Conservation (phyloP, 1,284 basidiomycete genomes). For the Pyrrhoderma noxium region DNA sequence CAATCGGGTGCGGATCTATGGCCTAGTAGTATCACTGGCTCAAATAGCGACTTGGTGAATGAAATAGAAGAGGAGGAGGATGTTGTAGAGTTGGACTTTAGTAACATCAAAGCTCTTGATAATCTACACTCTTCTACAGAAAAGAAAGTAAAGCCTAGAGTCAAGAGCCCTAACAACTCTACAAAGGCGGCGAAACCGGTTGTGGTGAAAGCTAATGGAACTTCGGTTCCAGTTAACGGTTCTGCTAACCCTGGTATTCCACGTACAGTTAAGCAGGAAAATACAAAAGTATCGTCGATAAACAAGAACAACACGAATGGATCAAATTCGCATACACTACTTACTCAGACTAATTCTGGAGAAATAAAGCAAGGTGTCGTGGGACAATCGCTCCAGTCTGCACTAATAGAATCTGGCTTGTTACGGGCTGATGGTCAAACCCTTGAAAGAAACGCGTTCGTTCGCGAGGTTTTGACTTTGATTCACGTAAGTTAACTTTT, state of each 20-base stretch:
- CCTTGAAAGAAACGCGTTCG: slow-evolving; percentile 54
- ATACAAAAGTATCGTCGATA: neutral
- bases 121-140: slow-evolving; percentile 6
- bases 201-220: neutral
- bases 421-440: slow-evolving; percentile 5
- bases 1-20: slow-evolving; percentile 14
- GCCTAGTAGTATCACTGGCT: slow-evolving; percentile 1
- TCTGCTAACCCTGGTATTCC: neutral
- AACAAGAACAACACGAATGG: neutral
- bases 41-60: neutral
- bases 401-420: neutral
- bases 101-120: slow-evolving; percentile 14
- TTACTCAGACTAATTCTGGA: neutral
- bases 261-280: neutral
- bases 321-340: neutral
- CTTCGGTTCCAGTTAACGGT: neutral
- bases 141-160: neutral
- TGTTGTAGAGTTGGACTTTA: slow-evolving; percentile 18
- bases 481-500: slow-evolving; percentile 60
- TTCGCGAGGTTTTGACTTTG: slow-evolving; percentile 57
- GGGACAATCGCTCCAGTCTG: neutral
- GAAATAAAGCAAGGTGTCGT: slow-evolving; percentile 2
- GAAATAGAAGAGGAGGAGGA: slow-evolving; percentile 2
- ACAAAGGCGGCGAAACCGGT: slow-evolving; percentile 8
- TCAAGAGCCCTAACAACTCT: too few relatives aligned